Base-by-base conservation (phyloP, 768 basidiomycete genomes). In the Termitomyces sp. region DNA sequence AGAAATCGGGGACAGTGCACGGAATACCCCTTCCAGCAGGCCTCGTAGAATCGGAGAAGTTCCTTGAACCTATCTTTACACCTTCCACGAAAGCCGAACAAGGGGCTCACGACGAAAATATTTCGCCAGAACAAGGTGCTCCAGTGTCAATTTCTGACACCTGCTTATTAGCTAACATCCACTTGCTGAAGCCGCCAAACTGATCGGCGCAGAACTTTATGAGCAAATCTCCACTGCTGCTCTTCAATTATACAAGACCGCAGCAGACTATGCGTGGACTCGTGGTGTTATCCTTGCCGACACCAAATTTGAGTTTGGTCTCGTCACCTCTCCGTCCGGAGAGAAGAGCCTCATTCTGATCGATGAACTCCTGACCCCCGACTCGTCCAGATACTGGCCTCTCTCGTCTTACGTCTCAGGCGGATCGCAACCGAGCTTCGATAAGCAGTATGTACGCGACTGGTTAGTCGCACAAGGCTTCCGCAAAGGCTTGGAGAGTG, bases 271-370 rank as follows among this genome's bases (percentile, higher is more conserved):
- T 63, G 91, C 93, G 9, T 72, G 76, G 25, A 76, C 80, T 6
- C 80, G 84, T 5, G 95, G 93, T 16, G 77, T 98, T 54, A 97
- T 98, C 63, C 85, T 99, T 41, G 97, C 94, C 22, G 96, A 99
- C 70, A 98, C 95, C 38, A 99, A 99, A 69, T 98, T 98, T 70
- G 97, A 98, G 73, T 99, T 99, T 65, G 97, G 97, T 5, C 81
- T 98, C 41, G 64, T 94, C 45, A 76, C 74, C n/a, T 58, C 46
- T n/a, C 45, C 59, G 0, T 53, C 49, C 13, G 59, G 54, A 12
- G 50, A 54, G 32, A 57, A 76, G 56, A 70, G 82, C 23, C 76
- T 98, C 22, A 90, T 96, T 58, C 81, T 98, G 45, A 87, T 98
- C 60, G 97, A 99, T 70, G 97, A 99, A 67, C 82, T 91, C n/a